A percentile compares a stretch with the other conserved stretches of the same genome.
phyloP scores from a whole-genome alignment of 176 grass and related monocot genomes.

The Dactylis glomerata region DNA sequence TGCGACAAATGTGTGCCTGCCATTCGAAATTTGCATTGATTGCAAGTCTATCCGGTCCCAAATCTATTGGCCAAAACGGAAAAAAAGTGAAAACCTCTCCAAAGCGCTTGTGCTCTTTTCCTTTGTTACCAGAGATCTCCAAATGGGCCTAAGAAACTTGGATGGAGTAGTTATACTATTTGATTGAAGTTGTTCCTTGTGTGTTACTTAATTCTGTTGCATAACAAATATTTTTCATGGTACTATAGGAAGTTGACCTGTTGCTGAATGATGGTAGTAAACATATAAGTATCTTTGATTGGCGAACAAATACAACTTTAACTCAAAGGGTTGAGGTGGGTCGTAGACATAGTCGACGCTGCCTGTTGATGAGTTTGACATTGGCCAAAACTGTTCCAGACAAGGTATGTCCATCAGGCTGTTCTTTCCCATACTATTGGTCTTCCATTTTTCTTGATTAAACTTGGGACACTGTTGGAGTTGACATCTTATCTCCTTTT shows the following conservation, averaged over 20 bases:
- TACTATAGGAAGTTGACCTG: conserved; percentile 82
- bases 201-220: conserved; percentile 25
- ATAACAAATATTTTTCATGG: conserved; percentile 28
- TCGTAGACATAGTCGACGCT: conserved; percentile 76
- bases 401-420: conserved; percentile 41
- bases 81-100: not conserved
- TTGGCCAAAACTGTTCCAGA: conserved; percentile 54
- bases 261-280: conserved; percentile 98
- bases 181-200: conserved; percentile 25
- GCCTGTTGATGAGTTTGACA: conserved; percentile 78
- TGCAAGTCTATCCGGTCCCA: not conserved
- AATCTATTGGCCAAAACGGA: not conserved
- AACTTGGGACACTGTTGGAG: conserved; percentile 2
- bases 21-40: not conserved
- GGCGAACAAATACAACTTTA: conserved; percentile 72
- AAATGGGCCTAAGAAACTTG: not conserved
- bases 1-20: not conserved
- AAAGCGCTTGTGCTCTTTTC: not conserved
- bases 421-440: not conserved
- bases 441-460: conserved; percentile 7
- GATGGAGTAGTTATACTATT: conserved; percentile 24
- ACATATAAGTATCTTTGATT: conserved; percentile 93
- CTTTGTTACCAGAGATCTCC: not conserved
- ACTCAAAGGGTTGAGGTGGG: conserved; percentile 84
- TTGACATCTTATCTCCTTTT: conserved; percentile 16